phyloP scores from a whole-genome alignment of 768 basidiomycete genomes.

The Leucocoprinus sp. region DNA sequence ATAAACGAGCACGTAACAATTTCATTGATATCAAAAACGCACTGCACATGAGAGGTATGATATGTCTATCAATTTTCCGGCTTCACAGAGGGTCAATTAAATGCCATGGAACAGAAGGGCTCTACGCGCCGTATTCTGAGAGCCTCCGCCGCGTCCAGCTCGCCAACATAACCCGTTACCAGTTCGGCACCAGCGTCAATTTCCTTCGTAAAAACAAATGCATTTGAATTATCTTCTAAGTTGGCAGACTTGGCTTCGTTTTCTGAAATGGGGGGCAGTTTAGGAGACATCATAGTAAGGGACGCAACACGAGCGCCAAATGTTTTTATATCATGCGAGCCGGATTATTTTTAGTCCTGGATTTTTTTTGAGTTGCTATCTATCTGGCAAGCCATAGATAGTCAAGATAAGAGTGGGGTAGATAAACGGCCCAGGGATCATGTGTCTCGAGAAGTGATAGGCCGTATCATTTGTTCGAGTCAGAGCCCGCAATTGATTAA shows the following conservation, averaged over 20 bases:
- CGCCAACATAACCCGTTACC: slow-evolving; percentile 33
- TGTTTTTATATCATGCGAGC: too few relatives aligned
- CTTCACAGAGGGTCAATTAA: slow-evolving; percentile 16
- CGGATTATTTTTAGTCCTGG: too few relatives aligned
- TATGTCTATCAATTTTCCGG: slow-evolving; percentile 59
- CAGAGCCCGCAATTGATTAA: too few relatives aligned
- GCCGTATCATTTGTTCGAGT: too few relatives aligned
- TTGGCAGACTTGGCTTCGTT: neutral
- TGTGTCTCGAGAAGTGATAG: too few relatives aligned
- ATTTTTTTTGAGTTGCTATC: too few relatives aligned
- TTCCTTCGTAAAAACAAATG: slow-evolving; percentile 32
- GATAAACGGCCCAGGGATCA: too few relatives aligned
- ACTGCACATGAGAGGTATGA: slow-evolving; percentile 69
- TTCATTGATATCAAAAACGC: slow-evolving; percentile 20
- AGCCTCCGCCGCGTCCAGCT: slow-evolving; percentile 46
- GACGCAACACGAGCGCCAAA: too few relatives aligned
- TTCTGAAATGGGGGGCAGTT: neutral
- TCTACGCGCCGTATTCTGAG: slow-evolving; percentile 37
- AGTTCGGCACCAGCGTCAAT: slow-evolving; percentile 59
- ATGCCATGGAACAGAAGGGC: neutral
- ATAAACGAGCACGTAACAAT: neutral
- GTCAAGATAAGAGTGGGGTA: too few relatives aligned
- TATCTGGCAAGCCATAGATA: too few relatives aligned
- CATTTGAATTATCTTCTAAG: neutral
- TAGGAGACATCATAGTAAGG: neutral